Evolutionary conservation across 2,329 filamentous ascomycete genomes (phyloP), one percentile per base, ranked within the genome.

Genomic region (Salinomyces thailandicus): DNA sequence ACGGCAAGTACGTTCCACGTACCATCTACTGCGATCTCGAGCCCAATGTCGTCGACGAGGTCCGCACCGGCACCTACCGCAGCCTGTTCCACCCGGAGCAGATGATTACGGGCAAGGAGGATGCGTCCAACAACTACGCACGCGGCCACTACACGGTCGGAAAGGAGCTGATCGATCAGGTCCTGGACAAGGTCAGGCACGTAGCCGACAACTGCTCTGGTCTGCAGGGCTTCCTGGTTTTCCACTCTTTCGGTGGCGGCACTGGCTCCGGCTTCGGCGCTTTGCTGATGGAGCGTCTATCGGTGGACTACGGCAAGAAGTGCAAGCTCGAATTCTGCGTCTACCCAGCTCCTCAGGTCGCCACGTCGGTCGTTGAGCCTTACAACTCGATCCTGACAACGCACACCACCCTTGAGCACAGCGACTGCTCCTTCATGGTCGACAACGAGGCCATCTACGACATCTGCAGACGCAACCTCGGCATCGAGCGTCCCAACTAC

Each of bases 361-460:
- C 89, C 53, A 95, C 89, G 58, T 93, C 91, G 30, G 89, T 98
- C 44, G 91, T 98, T 49, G 91, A 98, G 79, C 91, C 91, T 43
- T 98, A 98, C 79, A 98, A 98, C 79, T 95, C 91, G 35, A 95
- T 96, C 62, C 79, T 98, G 52, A 95, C 91, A 55, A 96, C 91
- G 47, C 91, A 98, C 78, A 96, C 87, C 62, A 96, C 91, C 49
- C 80, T 98, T 39, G 91, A 98, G 77, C 87, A 98, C 76, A 94
- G 87, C 46, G 91, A 98, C 77, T 96, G 91, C 76, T 93, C 84
- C 57, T 98, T 98, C 77, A 94, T 96, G 85, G 91, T 98, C 53
- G 91, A 98, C 73, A 98, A 98, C 69, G 91, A 98, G 75, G 91
- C 91, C 58, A 95, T 98, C 65, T 96, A 96, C 70, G 91, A 96